These are phyloP conservation scores for Nakazawaea holstii DNA, from an alignment of 805 yeast genomes.

Conservation along the genomic window DNA sequence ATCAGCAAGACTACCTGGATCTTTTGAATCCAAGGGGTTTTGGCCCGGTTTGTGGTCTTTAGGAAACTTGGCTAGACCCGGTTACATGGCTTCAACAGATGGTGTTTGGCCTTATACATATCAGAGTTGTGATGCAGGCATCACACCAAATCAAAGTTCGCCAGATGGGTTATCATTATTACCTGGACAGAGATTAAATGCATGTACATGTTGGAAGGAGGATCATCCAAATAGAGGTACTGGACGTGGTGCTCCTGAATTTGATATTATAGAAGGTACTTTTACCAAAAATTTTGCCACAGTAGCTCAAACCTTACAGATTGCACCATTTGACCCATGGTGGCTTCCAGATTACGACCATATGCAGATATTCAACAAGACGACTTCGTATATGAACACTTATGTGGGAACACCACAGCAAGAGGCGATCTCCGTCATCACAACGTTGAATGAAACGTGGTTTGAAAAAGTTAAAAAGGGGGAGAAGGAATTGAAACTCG, in stretches of 20 bases:
- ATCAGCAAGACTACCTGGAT: conserved; percentile 68
- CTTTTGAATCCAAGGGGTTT: conserved; percentile 63
- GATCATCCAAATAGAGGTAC: conserved; percentile 76
- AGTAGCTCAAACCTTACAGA: conserved; percentile 33
- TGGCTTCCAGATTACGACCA: conserved; percentile 34
- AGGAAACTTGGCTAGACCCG: conserved; percentile 84
- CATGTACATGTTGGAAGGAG: conserved; percentile 71
- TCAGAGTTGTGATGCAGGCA: conserved; percentile 77
- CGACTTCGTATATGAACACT: conserved; percentile 30
- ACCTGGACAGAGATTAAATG: conserved; percentile 67
- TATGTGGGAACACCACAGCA: conserved; percentile 34
- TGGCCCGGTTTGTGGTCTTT: conserved; percentile 92
- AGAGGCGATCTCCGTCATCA: conserved; percentile 32
- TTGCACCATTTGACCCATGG: conserved; percentile 41
- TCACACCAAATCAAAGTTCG: conserved; percentile 80
- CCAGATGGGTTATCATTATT: conserved; percentile 73
- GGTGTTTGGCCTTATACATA: conserved; percentile 89
- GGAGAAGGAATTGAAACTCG: conserved; percentile 2
- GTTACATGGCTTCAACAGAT: conserved; percentile 70
- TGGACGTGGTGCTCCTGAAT: conserved; percentile 89
- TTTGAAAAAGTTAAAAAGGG: conserved; percentile 19
- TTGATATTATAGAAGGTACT: conserved; percentile 73
- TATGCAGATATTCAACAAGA: conserved; percentile 22
- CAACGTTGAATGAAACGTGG: conserved; percentile 32
- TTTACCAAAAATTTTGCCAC: conserved; percentile 11